Percentiles rank a stretch among this genome's conserved stretches.
Conservation (phyloP, 768 basidiomycete species). For the Epithele typhae region DNA sequence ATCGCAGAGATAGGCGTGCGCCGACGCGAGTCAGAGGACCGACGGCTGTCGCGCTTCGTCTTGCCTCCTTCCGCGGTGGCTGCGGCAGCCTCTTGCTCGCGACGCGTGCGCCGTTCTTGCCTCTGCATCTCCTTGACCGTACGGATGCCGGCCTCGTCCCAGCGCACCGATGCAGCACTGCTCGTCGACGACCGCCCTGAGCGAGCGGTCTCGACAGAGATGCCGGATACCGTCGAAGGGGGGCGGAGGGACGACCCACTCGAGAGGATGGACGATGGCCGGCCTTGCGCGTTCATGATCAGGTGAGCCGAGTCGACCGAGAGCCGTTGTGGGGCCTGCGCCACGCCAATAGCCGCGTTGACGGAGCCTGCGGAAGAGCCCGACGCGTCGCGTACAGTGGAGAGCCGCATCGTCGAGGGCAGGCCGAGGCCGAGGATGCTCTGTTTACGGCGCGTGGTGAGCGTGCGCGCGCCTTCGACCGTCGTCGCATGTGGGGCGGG, state of each 20-base stretch:
- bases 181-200: constrained; percentile 31
- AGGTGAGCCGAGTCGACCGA: constrained; percentile 30
- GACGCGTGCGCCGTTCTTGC: constrained; percentile 25
- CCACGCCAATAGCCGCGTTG: constrained; percentile 1
- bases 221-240: constrained; percentile 36
- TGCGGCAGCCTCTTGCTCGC: constrained; percentile 25
- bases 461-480: constrained; percentile 29
- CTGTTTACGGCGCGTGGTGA: constrained; percentile 49
- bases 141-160: constrained; percentile 47
- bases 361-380: constrained; percentile 9
- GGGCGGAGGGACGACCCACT: constrained; percentile 45
- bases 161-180: constrained; percentile 39
- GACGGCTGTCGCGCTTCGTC: constrained; percentile 38
- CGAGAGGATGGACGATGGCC: constrained; percentile 37
- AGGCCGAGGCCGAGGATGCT: constrained; percentile 60
- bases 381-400: constrained; percentile 18
- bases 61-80: constrained; percentile 17
- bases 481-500: constrained; percentile 22
- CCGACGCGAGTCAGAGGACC: constrained; percentile 46
- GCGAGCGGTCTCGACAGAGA: constrained; percentile 37
- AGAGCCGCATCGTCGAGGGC: constrained; percentile 37
- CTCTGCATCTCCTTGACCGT: constrained; percentile 41
- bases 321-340: constrained; percentile 19
- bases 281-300: constrained; percentile 29
- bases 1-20: constrained; percentile 54